These are phyloP conservation scores for Pythium biforme DNA, from an alignment of 352 stramenopile species.

Conservation along the genomic window DNA sequence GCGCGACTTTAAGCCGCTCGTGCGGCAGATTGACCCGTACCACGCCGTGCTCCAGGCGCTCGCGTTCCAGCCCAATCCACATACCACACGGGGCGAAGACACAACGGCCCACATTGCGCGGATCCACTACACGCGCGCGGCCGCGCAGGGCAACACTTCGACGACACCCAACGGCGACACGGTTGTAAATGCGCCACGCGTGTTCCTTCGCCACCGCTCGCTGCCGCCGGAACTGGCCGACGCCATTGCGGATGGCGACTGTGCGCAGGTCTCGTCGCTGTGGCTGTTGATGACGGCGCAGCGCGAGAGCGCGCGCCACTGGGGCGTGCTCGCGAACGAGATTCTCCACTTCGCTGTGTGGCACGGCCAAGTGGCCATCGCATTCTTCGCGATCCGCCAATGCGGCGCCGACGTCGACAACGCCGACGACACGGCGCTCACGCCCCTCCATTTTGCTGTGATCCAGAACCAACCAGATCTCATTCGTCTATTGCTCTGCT, in stretches of 20 bases:
- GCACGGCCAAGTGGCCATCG: conserved; percentile 57
- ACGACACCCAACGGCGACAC: conserved; percentile 29
- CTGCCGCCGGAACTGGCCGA: conserved; percentile 50
- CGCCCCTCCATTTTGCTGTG: conserved; percentile 74
- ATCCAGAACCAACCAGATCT: conserved; percentile 78
- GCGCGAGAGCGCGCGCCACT: conserved; percentile 20
- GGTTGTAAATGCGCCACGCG: conserved; percentile 27
- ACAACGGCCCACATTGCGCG: conserved; percentile 56
- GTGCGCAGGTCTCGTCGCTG: conserved; percentile 32
- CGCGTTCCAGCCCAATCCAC: conserved; percentile 45
- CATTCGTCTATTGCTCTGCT: conserved; percentile 59
- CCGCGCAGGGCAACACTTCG: conserved; percentile 1
- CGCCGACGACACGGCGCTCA: conserved; percentile 62
- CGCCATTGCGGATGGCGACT: conserved; percentile 41
- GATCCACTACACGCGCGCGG: conserved; percentile 39
- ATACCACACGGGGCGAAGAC: conserved; percentile 42
- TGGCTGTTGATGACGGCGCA: conserved; percentile 52
- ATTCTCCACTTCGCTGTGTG: conserved; percentile 79
- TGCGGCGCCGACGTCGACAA: conserved; percentile 72
- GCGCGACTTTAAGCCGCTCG: conserved; percentile 76
- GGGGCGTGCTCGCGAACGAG: conserved; percentile 65
- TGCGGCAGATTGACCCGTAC: conserved; percentile 75
- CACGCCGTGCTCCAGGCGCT: conserved; percentile 69
- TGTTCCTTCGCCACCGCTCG: conserved; percentile 63
- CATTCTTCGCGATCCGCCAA: conserved; percentile 60